Evolutionary conservation across 2,329 filamentous ascomycete genomes (phyloP).

Genomic region (Aspergillus novoparasiticus): DNA sequence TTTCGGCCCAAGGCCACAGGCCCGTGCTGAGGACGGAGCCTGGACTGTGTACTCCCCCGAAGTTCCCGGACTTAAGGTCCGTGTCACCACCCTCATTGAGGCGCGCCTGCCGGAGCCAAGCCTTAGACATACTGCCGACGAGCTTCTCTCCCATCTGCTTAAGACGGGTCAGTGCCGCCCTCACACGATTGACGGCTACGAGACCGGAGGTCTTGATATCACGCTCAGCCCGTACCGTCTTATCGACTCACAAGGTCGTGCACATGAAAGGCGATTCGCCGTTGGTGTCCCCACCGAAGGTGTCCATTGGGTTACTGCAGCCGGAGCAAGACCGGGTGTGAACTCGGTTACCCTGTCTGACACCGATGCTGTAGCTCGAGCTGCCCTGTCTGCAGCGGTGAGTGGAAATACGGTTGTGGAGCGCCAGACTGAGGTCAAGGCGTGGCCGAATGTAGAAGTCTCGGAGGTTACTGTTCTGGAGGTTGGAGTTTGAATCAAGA

Average conservation of each 20-base stretch:
- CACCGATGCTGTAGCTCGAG: constrained; percentile 1
- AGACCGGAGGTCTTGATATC: background rate
- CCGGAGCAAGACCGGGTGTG: background rate
- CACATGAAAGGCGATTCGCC: background rate
- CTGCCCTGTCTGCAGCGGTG: background rate
- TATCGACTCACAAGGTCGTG: background rate
- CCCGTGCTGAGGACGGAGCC: background rate
- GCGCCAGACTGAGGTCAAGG: background rate
- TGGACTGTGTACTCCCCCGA: background rate
- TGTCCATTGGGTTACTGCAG: background rate
- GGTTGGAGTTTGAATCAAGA: background rate
- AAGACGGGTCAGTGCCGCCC: constrained; percentile 1
- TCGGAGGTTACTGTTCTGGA: background rate
- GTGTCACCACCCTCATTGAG: background rate
- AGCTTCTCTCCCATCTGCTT: background rate
- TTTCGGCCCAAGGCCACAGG: background rate
- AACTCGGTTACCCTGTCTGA: constrained; percentile 4
- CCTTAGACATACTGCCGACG: background rate
- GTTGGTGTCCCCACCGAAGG: background rate
- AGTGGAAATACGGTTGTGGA: background rate
- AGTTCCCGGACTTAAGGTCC: background rate
- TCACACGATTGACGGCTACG: background rate
- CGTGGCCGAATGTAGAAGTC: background rate
- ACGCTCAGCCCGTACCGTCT: background rate
- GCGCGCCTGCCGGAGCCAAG: background rate